Evolutionary conservation across 495 filamentous ascomycete genomes (phyloP).

Genomic region (Entonaema liquescens): DNA sequence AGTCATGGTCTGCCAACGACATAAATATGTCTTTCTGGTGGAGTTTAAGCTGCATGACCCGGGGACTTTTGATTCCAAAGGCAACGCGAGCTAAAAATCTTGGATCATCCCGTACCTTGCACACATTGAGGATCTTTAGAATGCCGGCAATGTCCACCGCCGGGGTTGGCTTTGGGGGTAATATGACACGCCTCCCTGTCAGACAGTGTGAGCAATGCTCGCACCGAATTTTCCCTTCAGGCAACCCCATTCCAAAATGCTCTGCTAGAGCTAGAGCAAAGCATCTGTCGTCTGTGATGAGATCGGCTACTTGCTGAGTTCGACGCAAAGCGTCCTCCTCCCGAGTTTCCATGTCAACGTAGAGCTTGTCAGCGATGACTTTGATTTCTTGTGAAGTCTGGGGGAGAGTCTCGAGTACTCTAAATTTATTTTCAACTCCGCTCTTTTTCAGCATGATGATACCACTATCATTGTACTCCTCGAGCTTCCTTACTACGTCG

Average conservation of each 20-base stretch:
- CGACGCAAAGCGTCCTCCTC: slow-evolving; percentile 60
- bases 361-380: slow-evolving; percentile 52
- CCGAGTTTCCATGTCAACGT: slow-evolving; percentile 56
- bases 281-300: slow-evolving; percentile 59
- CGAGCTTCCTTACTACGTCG: slow-evolving; percentile 60
- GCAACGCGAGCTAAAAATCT: slow-evolving; percentile 63
- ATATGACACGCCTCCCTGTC: slow-evolving; percentile 50
- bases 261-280: slow-evolving; percentile 58
- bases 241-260: slow-evolving; percentile 64
- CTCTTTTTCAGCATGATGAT: slow-evolving; percentile 57
- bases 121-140: slow-evolving; percentile 49
- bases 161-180: slow-evolving; percentile 35
- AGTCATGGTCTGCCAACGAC: slow-evolving; percentile 59
- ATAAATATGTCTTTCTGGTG: slow-evolving; percentile 55
- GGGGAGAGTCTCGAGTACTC: slow-evolving; percentile 57
- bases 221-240: slow-evolving; percentile 52
- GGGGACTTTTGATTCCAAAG: slow-evolving; percentile 66
- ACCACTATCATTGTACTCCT: slow-evolving; percentile 55
- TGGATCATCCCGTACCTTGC: slow-evolving; percentile 61
- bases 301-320: slow-evolving; percentile 55
- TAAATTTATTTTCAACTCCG: slow-evolving; percentile 60
- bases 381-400: slow-evolving; percentile 47
- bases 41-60: slow-evolving; percentile 55
- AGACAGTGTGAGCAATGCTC: slow-evolving; percentile 64
- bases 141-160: slow-evolving; percentile 50